These are phyloP conservation scores for Ustilago bromivora DNA, from an alignment of 1,284 basidiomycete genomes.

Conservation along the genomic window DNA sequence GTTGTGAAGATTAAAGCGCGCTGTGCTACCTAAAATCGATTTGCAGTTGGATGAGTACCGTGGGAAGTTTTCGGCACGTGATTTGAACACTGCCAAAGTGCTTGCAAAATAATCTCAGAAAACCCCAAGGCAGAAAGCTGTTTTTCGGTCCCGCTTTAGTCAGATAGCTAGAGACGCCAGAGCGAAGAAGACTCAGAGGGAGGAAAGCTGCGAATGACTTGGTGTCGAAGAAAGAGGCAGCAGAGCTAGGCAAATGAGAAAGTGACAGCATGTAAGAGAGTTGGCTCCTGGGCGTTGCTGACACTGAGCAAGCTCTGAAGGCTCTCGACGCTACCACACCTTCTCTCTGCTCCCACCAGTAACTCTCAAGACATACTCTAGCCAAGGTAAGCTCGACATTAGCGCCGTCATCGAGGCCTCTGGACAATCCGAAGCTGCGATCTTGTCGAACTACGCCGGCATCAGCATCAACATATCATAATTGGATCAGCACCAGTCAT, in stretches of 20 bases:
- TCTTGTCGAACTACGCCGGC: not conserved
- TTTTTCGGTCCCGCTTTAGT: conserved; percentile 2
- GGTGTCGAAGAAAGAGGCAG: not conserved
- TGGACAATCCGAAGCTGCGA: conserved; percentile 35
- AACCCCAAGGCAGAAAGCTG: not conserved
- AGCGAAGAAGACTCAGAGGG: not conserved
- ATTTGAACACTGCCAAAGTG: not conserved
- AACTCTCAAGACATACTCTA: conserved; percentile 55
- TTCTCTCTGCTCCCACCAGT: conserved; percentile 51
- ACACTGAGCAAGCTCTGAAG: conserved; percentile 28
- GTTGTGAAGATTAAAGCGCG: not conserved
- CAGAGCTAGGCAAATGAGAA: not conserved
- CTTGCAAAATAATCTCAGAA: not conserved
- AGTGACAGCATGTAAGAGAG: conserved; percentile 5
- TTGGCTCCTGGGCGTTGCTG: not conserved
- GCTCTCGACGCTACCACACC: conserved; percentile 43
- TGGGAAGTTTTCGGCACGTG: conserved; percentile 49
- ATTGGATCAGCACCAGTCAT: not conserved
- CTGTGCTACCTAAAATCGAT: not conserved
- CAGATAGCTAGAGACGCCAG: too few species aligned
- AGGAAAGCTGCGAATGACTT: too few species aligned
- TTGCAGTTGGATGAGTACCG: conserved; percentile 1
- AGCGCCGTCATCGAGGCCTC: conserved; percentile 10
- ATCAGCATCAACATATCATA: conserved; percentile 7
- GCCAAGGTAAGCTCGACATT: conserved; percentile 51